Evolutionary conservation across 163 green algal genomes (phyloP).

Genomic region (Picocystis sp.): DNA sequence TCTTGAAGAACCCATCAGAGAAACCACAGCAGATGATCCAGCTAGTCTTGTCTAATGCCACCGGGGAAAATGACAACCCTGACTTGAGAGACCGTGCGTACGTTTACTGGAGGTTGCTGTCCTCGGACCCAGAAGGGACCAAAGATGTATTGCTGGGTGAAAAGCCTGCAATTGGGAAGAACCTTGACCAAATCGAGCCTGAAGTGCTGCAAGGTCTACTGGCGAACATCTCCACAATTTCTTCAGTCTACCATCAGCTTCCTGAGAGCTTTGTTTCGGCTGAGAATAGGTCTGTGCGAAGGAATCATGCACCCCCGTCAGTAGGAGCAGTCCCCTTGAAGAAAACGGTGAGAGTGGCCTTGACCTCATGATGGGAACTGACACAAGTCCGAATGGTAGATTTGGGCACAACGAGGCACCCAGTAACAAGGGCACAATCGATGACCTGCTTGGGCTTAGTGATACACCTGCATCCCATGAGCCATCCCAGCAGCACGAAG

Average conservation of each 20-base stretch:
- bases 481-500: constrained; percentile 8
- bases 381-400: constrained; percentile 5
- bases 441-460: constrained; percentile 35
- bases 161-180: constrained; percentile 79
- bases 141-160: constrained; percentile 89
- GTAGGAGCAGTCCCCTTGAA: not conserved
- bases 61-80: constrained; percentile 92
- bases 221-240: constrained; percentile 61
- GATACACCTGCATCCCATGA: constrained; percentile 9
- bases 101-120: constrained; percentile 97
- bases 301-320: not conserved
- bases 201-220: constrained; percentile 57
- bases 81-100: constrained; percentile 92
- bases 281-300: not conserved
- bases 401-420: not conserved
- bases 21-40: constrained; percentile 83
- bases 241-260: constrained; percentile 87
- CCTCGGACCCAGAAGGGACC: constrained; percentile 74
- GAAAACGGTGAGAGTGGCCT: constrained; percentile 1
- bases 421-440: not conserved
- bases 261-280: constrained; percentile 57
- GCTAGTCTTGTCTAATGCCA: constrained; percentile 72
- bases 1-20: constrained; percentile 89
- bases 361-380: not conserved
- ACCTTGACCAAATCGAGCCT: constrained; percentile 48